phyloP scores from a whole-genome alignment of 2,329 filamentous ascomycete species.

The Cladosporium sphaerospermum region DNA sequence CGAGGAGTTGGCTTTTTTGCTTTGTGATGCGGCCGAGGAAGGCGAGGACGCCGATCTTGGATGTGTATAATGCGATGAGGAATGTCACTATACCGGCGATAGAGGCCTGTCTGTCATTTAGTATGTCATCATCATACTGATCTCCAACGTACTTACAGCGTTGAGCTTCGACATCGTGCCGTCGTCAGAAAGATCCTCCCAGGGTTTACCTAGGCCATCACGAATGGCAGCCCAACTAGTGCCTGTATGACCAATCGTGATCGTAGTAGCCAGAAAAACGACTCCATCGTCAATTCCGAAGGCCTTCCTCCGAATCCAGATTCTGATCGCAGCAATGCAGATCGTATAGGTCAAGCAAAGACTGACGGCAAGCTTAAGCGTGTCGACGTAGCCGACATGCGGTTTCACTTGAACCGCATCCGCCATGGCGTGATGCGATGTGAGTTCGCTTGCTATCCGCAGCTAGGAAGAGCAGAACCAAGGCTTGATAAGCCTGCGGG shows the following conservation, averaged over 20 bases:
- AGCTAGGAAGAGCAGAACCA: conserved; percentile 2
- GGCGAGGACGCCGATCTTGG: conserved; percentile 28
- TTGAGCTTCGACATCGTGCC: conserved; percentile 19
- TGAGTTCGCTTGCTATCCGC: conserved; percentile 4
- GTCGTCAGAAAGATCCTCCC: conserved; percentile 15
- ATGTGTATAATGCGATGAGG: conserved; percentile 25
- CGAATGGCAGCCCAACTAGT: conserved; percentile 24
- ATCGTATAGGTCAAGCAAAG: conserved; percentile 28
- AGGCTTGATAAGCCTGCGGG: conserved; percentile 1
- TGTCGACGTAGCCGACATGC: conserved; percentile 7
- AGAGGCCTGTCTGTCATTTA: conserved; percentile 16
- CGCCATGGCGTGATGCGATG: conserved; percentile 6
- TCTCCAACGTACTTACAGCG: conserved; percentile 4
- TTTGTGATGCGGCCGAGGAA: conserved; percentile 29
- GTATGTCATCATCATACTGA: neutral
- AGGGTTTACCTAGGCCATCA: conserved; percentile 25
- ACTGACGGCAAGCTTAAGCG: conserved; percentile 25
- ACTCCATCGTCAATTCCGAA: conserved; percentile 27
- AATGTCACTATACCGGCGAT: conserved; percentile 26
- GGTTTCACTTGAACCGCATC: neutral
- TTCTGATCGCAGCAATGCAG: conserved; percentile 24
- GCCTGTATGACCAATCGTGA: conserved; percentile 25
- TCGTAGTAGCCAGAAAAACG: conserved; percentile 24
- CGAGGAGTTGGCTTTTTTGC: conserved; percentile 19
- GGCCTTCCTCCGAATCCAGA: conserved; percentile 25